phyloP scores from a whole-genome alignment of 805 yeast genomes.

The Candida suzukii region DNA sequence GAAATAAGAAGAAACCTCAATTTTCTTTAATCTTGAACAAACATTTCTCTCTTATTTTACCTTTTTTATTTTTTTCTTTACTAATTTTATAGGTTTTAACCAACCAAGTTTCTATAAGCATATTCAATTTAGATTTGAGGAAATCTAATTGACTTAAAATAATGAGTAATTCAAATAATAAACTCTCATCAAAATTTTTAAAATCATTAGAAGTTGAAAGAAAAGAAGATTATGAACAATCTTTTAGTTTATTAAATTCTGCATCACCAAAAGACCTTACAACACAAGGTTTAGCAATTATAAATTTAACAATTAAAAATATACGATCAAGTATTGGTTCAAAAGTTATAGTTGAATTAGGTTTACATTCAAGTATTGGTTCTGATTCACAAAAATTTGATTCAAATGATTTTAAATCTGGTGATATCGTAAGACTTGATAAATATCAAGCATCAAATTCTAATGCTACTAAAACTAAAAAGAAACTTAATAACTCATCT shows the following conservation, averaged over 20 bases:
- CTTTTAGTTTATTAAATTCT: slow-evolving; percentile 33
- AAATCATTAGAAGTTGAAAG: slow-evolving; percentile 40
- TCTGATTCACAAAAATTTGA: slow-evolving; percentile 20
- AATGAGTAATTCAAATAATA: slow-evolving; percentile 5
- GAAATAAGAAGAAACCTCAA: too few relatives aligned
- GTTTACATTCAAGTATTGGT: slow-evolving; percentile 42
- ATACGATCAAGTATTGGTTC: slow-evolving; percentile 79
- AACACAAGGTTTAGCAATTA: slow-evolving; percentile 64
- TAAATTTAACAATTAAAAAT: slow-evolving; percentile 55
- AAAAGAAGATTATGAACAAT: slow-evolving; percentile 44
- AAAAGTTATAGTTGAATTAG: slow-evolving; percentile 56
- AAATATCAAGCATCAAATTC: slow-evolving; percentile 27
- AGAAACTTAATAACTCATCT: slow-evolving; percentile 23
- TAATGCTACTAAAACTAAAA: slow-evolving; percentile 9
- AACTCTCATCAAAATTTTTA: slow-evolving; percentile 30
- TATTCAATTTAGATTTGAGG: too few relatives aligned
- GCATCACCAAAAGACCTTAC: slow-evolving; percentile 63
- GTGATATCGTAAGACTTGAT: slow-evolving; percentile 69
- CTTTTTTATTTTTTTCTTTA: too few relatives aligned
- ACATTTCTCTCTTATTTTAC: too few relatives aligned
- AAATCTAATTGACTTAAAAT: neutral
- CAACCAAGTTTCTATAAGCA: too few relatives aligned
- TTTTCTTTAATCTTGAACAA: too few relatives aligned
- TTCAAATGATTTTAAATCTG: slow-evolving; percentile 53
- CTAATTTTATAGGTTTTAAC: too few relatives aligned